Evolutionary conservation across 768 basidiomycete genomes (phyloP).

Genomic region (Neoboletus magnificus): DNA sequence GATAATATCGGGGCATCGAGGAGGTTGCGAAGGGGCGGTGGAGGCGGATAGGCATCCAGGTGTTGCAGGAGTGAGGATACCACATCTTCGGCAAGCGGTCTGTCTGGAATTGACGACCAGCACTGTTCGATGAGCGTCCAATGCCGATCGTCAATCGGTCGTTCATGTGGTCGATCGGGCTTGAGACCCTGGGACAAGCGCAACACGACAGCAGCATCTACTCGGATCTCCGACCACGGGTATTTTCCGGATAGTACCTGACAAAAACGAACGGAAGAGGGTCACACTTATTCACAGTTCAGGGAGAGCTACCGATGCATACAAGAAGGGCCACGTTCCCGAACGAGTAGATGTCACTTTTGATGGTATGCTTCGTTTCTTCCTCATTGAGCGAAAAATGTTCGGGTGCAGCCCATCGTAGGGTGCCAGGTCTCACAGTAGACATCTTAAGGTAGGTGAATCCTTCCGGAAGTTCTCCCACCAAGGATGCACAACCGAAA

Average conservation of each 20-base stretch:
- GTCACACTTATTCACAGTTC: not conserved
- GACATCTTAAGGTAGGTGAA: not conserved
- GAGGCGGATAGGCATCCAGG: not conserved
- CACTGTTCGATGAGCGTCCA: slow-evolving; percentile 5
- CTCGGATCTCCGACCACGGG: not conserved
- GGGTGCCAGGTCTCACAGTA: slow-evolving; percentile 1
- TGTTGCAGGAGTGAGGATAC: not conserved
- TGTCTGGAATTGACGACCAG: not conserved
- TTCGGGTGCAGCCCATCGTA: slow-evolving; percentile 9
- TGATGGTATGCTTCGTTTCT: not conserved
- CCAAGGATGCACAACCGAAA: slow-evolving; percentile 7
- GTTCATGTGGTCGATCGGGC: not conserved
- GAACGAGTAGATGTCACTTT: slow-evolving; percentile 10
- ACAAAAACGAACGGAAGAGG: not conserved
- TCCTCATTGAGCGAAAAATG: slow-evolving; percentile 1
- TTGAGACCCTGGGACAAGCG: not conserved
- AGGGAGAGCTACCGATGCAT: not conserved
- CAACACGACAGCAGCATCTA: not conserved
- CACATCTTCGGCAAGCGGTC: not conserved
- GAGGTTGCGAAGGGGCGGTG: not conserved
- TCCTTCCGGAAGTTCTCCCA: slow-evolving; percentile 3
- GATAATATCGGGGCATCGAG: not conserved
- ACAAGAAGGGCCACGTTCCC: slow-evolving; percentile 5
- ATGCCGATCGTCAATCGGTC: not conserved
- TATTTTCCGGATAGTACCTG: too few relatives aligned